These are phyloP conservation scores for Neonectria magnoliae DNA, from an alignment of 2,329 filamentous ascomycete species.

Conservation along the genomic window DNA sequence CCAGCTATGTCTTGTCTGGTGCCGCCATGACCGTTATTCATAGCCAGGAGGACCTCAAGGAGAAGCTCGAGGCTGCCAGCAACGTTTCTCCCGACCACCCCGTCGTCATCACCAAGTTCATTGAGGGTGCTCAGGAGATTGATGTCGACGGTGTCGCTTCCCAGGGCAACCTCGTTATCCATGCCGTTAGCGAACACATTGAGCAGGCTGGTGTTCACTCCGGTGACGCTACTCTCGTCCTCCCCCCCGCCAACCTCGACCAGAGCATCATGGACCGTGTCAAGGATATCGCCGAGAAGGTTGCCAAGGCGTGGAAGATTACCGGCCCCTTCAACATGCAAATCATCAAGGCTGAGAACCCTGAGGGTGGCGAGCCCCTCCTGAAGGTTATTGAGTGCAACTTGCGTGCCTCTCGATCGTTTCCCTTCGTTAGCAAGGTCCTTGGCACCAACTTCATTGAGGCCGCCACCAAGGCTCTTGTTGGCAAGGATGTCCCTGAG, in stretches of 20 bases:
- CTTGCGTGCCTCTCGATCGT: conserved; percentile 94
- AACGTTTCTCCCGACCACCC: conserved; percentile 95
- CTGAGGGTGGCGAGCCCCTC: conserved; percentile 76
- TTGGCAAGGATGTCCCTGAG: conserved; percentile 84
- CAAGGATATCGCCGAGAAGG: conserved; percentile 96
- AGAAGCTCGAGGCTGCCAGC: conserved; percentile 91
- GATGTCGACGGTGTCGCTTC: conserved; percentile 94
- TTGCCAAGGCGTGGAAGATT: conserved; percentile 96
- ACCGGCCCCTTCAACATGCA: conserved; percentile 99
- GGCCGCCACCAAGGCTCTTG: conserved; percentile 89
- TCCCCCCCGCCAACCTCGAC: conserved; percentile 86
- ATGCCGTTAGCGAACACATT: conserved; percentile 94
- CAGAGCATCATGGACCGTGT: conserved; percentile 81
- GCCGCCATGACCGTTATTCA: conserved; percentile 98
- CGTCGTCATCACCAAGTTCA: conserved; percentile 98
- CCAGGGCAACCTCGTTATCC: conserved; percentile 85
- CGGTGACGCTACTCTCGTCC: conserved; percentile 92
- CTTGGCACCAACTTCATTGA: conserved; percentile 97
- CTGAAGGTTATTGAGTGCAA: conserved; percentile 99
- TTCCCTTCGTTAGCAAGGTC: conserved; percentile 98
- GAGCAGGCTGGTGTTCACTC: conserved; percentile 98
- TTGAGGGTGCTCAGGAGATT: conserved; percentile 95
- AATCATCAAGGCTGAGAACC: conserved; percentile 90
- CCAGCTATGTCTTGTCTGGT: conserved; percentile 94
- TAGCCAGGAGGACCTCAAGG: conserved; percentile 87